A percentile compares a stretch with the other conserved stretches of the same genome.
Conservation (phyloP, 148 eudicot species). For the Rhododendron griersonianum region DNA sequence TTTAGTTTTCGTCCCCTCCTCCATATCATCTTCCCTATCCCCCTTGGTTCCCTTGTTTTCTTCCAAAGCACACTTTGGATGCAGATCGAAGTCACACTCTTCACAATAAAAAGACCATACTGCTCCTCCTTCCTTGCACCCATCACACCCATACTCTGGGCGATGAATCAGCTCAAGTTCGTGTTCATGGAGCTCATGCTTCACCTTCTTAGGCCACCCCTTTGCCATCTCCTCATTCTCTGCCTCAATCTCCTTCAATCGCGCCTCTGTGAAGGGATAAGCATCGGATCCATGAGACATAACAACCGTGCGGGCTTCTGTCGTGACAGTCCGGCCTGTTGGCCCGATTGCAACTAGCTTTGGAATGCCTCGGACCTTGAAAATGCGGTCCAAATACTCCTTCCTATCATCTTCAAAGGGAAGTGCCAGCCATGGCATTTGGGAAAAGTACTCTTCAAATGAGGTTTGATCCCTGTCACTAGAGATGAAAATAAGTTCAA, state of each 20-base stretch:
- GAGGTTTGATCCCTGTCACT: not conserved
- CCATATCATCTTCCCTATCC: conserved; percentile 19
- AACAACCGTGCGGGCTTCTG: conserved; percentile 38
- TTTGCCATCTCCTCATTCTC: conserved; percentile 30
- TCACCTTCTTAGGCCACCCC: conserved; percentile 26
- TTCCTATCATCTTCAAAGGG: conserved; percentile 31
- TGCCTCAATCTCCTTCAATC: conserved; percentile 26
- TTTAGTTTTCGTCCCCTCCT: conserved; percentile 14
- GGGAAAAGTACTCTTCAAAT: not conserved
- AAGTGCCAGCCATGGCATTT: conserved; percentile 4
- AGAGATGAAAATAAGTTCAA: conserved; percentile 29
- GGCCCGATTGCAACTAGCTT: conserved; percentile 43
- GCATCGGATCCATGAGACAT: conserved; percentile 40
- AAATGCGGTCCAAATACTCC: conserved; percentile 27
- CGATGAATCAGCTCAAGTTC: conserved; percentile 10
- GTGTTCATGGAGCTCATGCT: conserved; percentile 30
- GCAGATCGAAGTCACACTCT: conserved; percentile 17
- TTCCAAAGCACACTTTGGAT: conserved; percentile 5
- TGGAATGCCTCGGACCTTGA: conserved; percentile 47
- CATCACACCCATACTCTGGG: conserved; percentile 3
- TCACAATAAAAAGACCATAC: conserved; percentile 12
- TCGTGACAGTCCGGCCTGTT: conserved; percentile 39
- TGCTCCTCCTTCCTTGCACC: conserved; percentile 13
- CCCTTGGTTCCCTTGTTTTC: not conserved
- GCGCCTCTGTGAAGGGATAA: conserved; percentile 55